Conservation (phyloP, 1,139 yeast species). For the Saccharomyces pastorianus region DNA sequence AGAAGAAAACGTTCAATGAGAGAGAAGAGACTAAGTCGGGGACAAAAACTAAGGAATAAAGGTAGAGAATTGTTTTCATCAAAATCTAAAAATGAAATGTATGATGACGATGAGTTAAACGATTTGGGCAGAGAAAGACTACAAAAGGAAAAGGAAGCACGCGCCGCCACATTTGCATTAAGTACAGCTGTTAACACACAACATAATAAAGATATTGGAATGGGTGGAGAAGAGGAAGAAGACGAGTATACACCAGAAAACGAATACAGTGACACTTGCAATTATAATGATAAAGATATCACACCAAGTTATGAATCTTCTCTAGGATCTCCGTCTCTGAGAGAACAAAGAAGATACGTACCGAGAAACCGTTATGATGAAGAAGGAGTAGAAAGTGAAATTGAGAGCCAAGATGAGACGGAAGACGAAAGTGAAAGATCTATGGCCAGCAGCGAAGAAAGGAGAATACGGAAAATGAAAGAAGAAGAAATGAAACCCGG, state of each 20-base stretch:
- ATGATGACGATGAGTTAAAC: constrained; percentile 28
- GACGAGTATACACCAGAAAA: constrained; percentile 8
- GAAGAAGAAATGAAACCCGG: constrained; percentile 20
- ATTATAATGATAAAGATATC: background rate
- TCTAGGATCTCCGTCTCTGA: background rate
- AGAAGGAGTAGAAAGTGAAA: constrained; percentile 3
- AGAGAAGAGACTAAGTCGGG: constrained; percentile 34
- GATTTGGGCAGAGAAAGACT: constrained; percentile 31
- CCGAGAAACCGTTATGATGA: constrained; percentile 1
- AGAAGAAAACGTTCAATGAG: constrained; percentile 32
- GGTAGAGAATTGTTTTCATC: constrained; percentile 19
- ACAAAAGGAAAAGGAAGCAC: constrained; percentile 35
- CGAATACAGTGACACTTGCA: background rate
- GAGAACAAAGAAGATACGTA: background rate
- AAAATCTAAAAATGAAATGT: constrained; percentile 18
- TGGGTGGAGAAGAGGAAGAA: constrained; percentile 8
- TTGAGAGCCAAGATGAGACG: constrained; percentile 5
- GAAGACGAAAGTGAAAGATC: constrained; percentile 8
- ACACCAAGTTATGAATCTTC: constrained; percentile 6
- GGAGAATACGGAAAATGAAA: constrained; percentile 9
- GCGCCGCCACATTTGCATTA: constrained; percentile 36
- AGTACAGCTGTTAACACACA: constrained; percentile 14
- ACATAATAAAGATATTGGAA: constrained; percentile 1
- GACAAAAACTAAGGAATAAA: constrained; percentile 24
- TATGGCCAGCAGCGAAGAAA: constrained; percentile 6